Percentiles rank a stretch among this genome's conserved stretches.
phyloP scores from a whole-genome alignment of 2,329 filamentous ascomycete genomes.

The Sporothrix mexicana region DNA sequence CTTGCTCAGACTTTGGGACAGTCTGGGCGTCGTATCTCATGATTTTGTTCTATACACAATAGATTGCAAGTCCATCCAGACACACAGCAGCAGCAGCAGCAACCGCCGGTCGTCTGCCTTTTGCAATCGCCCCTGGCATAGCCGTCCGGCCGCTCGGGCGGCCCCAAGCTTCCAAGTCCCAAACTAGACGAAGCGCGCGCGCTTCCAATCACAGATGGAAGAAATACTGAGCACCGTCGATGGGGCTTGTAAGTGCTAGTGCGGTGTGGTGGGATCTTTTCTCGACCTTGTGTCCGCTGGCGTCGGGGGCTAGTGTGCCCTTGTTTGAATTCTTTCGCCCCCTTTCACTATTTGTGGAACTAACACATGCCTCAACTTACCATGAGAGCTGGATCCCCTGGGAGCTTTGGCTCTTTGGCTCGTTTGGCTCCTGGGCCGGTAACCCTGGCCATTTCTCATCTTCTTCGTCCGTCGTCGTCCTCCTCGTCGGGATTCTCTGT shows the following conservation, averaged over 20 bases:
- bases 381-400: background rate
- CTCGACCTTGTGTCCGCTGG: background rate
- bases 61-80: too few species aligned
- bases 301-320: background rate
- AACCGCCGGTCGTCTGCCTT: background rate
- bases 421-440: background rate
- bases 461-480: background rate
- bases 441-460: background rate
- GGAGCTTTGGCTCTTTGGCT: background rate
- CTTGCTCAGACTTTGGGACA: too few species aligned
- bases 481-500: background rate
- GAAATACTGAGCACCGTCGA: background rate
- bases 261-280: background rate
- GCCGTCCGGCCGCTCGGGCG: conserved; percentile 19
- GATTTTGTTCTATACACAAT: background rate
- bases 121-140: background rate
- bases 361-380: background rate
- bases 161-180: background rate
- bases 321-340: background rate
- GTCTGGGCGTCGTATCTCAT: too few species aligned
- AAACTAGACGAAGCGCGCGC: conserved; percentile 7
- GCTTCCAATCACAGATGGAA: background rate
- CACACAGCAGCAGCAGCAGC: background rate
- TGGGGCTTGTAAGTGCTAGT: too few species aligned
- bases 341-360: background rate